Percentiles rank a stretch among this genome's conserved stretches.
These are phyloP conservation scores for Pleurostoma richardsiae DNA, from an alignment of 2,329 filamentous ascomycete species.

Conservation along the genomic window DNA sequence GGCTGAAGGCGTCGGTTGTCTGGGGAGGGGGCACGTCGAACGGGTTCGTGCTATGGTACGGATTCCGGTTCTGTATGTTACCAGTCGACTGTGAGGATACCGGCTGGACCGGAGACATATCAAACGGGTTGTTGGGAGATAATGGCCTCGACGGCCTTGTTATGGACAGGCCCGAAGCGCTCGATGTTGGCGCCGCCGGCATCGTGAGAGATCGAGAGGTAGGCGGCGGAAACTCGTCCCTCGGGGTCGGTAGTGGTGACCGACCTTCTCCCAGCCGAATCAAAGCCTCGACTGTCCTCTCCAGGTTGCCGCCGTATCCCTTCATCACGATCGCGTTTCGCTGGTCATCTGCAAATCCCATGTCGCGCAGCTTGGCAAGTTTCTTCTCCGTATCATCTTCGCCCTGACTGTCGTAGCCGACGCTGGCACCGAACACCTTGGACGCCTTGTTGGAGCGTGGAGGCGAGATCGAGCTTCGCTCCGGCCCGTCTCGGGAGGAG, in stretches of 20 bases:
- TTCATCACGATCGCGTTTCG: constrained; percentile 78
- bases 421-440: constrained; percentile 62
- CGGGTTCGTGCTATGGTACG: constrained; percentile 62
- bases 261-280: constrained; percentile 72
- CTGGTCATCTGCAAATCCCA: constrained; percentile 85
- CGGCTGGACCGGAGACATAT: constrained; percentile 50
- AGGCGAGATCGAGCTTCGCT: constrained; percentile 24
- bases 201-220: constrained; percentile 41
- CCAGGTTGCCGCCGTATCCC: constrained; percentile 77
- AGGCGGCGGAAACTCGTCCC: constrained; percentile 7
- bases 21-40: constrained; percentile 52
- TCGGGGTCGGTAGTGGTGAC: constrained; percentile 18
- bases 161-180: constrained; percentile 16
- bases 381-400: constrained; percentile 67
- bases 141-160: constrained; percentile 11
- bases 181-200: constrained; percentile 35
- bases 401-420: constrained; percentile 39
- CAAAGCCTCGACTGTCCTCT: constrained; percentile 79
- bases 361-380: constrained; percentile 71
- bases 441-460: constrained; percentile 57
- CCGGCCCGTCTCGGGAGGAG: constrained; percentile 16
- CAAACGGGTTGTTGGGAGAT: constrained; percentile 58
- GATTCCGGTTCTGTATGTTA: constrained; percentile 52
- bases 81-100: constrained; percentile 64
- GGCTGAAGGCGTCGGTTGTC: constrained; percentile 44